Percentiles rank a stretch among this genome's conserved stretches.
phyloP scores from a whole-genome alignment of 2,329 filamentous ascomycete species.

The Beauveria medogensis region DNA sequence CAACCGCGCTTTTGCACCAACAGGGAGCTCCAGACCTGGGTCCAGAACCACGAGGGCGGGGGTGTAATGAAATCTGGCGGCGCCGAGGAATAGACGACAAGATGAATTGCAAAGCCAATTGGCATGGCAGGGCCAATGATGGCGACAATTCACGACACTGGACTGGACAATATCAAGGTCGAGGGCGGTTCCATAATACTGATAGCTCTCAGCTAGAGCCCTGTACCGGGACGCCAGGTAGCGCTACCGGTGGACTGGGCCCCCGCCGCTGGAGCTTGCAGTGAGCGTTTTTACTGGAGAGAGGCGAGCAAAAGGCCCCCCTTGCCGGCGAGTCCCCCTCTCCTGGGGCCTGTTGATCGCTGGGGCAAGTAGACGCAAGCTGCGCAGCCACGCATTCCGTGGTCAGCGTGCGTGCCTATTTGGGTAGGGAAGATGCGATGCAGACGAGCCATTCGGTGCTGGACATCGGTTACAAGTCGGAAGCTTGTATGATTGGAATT shows the following conservation, averaged over 20 bases:
- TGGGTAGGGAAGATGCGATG: not conserved
- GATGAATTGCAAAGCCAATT: not conserved
- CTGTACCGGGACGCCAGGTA: not conserved
- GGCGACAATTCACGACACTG: not conserved
- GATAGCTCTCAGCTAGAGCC: not conserved
- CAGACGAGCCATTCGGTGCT: not conserved
- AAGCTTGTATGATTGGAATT: not conserved
- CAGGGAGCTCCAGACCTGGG: not conserved
- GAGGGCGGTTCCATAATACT: not conserved
- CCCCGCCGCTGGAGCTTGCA: not conserved
- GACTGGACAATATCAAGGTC: no score
- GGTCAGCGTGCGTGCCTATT: not conserved
- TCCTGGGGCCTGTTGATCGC: not conserved
- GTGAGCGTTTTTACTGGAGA: not conserved
- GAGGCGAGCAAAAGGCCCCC: not conserved
- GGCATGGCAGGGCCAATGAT: not conserved
- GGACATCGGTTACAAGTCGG: not conserved
- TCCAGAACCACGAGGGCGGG: not conserved
- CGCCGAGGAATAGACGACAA: not conserved
- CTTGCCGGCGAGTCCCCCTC: not conserved
- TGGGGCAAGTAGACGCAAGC: not conserved
- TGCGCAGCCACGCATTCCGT: not conserved
- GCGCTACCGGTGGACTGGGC: not conserved
- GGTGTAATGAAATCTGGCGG: not conserved
- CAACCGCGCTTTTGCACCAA: not conserved